A percentile compares a stretch with the other conserved stretches of the same genome.
Conservation (phyloP, 148 eudicot species). For the Chenopodium berlandieri region DNA sequence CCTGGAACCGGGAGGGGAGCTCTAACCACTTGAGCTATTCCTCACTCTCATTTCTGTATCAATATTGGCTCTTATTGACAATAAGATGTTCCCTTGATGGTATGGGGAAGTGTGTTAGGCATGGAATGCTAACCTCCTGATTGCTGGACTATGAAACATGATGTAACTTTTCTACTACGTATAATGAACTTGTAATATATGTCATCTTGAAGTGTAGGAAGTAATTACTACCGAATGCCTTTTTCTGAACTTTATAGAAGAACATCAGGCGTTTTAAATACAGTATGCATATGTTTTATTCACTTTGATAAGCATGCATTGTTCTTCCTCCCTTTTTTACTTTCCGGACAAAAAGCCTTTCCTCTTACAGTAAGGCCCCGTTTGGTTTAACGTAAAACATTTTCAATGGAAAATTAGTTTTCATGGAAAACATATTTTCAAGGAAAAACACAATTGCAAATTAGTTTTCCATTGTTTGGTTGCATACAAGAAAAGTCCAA, state of each 20-base stretch:
- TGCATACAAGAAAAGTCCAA: no score
- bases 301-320: not conserved
- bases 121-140: not conserved
- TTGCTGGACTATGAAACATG: not conserved
- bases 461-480: no score
- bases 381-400: no score
- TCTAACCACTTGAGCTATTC: no score
- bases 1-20: no score
- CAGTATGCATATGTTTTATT: not conserved
- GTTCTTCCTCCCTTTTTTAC: not conserved
- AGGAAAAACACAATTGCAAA: no score
- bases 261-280: not conserved
- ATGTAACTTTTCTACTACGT: not conserved
- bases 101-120: not conserved
- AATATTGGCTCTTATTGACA: not conserved
- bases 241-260: not conserved
- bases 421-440: no score
- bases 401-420: no score
- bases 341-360: not conserved
- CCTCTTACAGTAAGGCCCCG: not conserved
- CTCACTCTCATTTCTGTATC: no score
- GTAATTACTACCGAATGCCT: not conserved
- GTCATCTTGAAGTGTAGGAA: not conserved
- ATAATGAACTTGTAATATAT: not conserved
- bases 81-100: not conserved